phyloP scores from a whole-genome alignment of 345 rosid genomes.

The Eutrema yunnanense region DNA sequence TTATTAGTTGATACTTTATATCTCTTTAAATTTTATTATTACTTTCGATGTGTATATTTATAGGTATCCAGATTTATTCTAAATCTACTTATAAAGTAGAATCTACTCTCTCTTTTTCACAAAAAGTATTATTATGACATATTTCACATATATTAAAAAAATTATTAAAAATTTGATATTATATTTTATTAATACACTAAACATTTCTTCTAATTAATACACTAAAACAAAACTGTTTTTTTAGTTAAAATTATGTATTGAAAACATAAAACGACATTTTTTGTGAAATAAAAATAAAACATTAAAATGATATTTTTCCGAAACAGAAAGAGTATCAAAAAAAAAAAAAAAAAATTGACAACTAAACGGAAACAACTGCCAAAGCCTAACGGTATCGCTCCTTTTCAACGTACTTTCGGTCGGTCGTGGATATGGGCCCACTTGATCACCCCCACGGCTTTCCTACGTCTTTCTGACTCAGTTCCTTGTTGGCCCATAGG shows the following conservation, averaged over 20 bases:
- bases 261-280: too few relatives aligned
- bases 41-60: not conserved
- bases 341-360: not conserved
- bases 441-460: slow-evolving; percentile 17
- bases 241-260: too few relatives aligned
- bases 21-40: not conserved
- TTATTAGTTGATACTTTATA: not conserved
- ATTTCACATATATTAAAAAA: too few relatives aligned
- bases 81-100: not conserved
- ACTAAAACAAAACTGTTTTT: too few relatives aligned
- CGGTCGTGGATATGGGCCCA: slow-evolving; percentile 32
- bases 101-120: too few relatives aligned
- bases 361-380: slow-evolving; percentile 31
- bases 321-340: not conserved
- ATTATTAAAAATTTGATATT: too few relatives aligned
- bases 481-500: slow-evolving; percentile 23
- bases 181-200: too few relatives aligned
- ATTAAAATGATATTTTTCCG: too few relatives aligned
- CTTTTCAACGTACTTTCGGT: slow-evolving; percentile 29
- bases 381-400: slow-evolving; percentile 28
- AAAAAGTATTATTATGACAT: too few relatives aligned
- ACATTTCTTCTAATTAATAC: too few relatives aligned
- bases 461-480: slow-evolving; percentile 26
- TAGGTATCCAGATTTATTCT: not conserved
- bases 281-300: too few relatives aligned